Percentiles rank a stretch among this genome's conserved stretches.
phyloP scores from a whole-genome alignment of 2,329 filamentous ascomycete genomes.

The Cladophialophora yegresii region DNA sequence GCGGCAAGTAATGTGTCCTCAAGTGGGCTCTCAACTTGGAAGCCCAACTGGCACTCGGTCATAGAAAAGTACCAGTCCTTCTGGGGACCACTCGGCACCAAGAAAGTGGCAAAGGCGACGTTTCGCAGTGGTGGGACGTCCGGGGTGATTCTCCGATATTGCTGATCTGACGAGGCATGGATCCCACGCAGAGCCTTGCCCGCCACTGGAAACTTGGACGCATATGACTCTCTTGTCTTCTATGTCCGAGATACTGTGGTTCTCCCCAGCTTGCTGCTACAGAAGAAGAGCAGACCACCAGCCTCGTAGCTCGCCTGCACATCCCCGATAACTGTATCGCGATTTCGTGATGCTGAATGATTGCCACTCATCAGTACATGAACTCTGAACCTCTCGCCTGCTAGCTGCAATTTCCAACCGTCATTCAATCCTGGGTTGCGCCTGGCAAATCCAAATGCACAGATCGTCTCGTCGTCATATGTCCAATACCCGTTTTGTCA shows the following conservation, averaged over 20 bases:
- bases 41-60: too few species aligned
- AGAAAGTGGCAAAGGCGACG: neutral
- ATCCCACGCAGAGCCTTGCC: neutral
- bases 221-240: neutral
- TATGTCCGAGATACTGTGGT: neutral
- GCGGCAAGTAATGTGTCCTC: neutral
- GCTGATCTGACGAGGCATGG: neutral
- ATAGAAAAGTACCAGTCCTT: neutral
- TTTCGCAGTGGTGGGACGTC: neutral
- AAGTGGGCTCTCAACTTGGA: too few species aligned
- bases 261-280: neutral
- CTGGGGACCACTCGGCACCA: neutral
- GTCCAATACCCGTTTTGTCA: constrained; percentile 12
- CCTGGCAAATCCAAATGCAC: constrained; percentile 7
- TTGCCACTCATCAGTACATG: neutral
- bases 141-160: neutral
- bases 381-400: neutral
- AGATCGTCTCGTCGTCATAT: constrained; percentile 26
- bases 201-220: neutral
- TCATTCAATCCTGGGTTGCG: neutral
- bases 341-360: neutral
- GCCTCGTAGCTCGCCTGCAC: neutral
- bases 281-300: neutral
- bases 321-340: neutral
- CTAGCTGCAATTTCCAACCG: neutral